A percentile compares a stretch with the other conserved stretches of the same genome.
phyloP scores from a whole-genome alignment of 176 grass and related monocot genomes.

The Tillandsia leiboldiana region DNA sequence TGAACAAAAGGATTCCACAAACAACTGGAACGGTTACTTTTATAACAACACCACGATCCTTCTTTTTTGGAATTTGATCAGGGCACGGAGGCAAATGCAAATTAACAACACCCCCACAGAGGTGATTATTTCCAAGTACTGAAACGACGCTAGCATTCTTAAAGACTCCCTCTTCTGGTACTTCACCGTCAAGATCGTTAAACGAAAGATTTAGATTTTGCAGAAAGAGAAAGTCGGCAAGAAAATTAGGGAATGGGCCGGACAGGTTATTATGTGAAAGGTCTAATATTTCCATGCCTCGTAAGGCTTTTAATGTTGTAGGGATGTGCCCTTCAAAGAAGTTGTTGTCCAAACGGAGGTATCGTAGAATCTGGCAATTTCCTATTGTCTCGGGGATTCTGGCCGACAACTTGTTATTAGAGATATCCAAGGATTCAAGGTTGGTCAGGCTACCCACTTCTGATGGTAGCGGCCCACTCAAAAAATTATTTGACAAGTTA shows the following conservation, averaged over 20 bases:
- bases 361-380: slow-evolving; percentile 17
- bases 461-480: slow-evolving; percentile 14
- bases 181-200: slow-evolving; percentile 34
- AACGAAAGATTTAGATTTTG: slow-evolving; percentile 35
- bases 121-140: slow-evolving; percentile 21
- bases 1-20: background rate
- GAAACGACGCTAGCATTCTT: slow-evolving; percentile 10
- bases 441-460: slow-evolving; percentile 18
- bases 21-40: background rate
- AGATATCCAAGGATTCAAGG: slow-evolving; percentile 4
- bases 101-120: slow-evolving; percentile 9
- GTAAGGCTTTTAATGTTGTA: background rate
- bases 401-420: slow-evolving; percentile 16
- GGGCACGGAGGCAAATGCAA: slow-evolving; percentile 21
- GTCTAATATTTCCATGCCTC: slow-evolving; percentile 14
- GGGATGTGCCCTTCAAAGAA: slow-evolving; percentile 28
- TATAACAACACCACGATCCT: background rate
- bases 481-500: slow-evolving; percentile 25
- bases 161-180: slow-evolving; percentile 31
- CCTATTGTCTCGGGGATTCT: slow-evolving; percentile 25
- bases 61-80: background rate
- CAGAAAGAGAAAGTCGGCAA: background rate
- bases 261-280: slow-evolving; percentile 36
- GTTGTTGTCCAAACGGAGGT: slow-evolving; percentile 18
- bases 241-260: slow-evolving; percentile 27